Conservation (phyloP, 352 stramenopile species). For the Globisporangium nodosum region DNA sequence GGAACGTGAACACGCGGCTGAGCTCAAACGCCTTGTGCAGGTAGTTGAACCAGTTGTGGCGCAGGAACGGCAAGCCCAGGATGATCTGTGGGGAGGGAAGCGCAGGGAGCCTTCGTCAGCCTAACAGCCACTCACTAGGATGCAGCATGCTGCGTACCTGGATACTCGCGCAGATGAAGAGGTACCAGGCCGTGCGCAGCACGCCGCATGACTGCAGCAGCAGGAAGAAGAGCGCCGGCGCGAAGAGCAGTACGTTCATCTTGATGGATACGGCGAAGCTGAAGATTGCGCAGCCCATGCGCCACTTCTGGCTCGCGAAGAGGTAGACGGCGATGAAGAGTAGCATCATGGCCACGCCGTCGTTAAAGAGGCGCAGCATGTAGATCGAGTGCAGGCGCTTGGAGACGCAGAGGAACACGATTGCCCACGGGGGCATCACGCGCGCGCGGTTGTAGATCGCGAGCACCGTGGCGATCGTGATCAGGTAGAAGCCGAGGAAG, state of each 20-base stretch:
- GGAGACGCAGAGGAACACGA: slow-evolving; percentile 89
- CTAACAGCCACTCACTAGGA: background rate
- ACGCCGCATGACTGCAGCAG: slow-evolving; percentile 90
- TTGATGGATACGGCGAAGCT: slow-evolving; percentile 97
- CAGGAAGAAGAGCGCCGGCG: slow-evolving; percentile 94
- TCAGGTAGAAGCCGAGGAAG: slow-evolving; percentile 94
- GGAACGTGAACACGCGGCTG: slow-evolving; percentile 96
- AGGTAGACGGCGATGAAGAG: slow-evolving; percentile 92
- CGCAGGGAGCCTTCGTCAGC: background rate
- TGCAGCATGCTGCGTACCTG: slow-evolving; percentile 30
- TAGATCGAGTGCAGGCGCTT: slow-evolving; percentile 98
- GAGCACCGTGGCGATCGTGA: slow-evolving; percentile 85
- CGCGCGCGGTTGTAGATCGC: slow-evolving; percentile 83
- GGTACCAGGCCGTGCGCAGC: slow-evolving; percentile 71
- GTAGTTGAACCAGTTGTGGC: slow-evolving; percentile 93
- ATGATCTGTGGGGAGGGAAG: slow-evolving; percentile 41
- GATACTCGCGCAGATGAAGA: slow-evolving; percentile 90
- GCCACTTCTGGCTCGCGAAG: slow-evolving; percentile 78
- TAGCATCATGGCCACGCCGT: slow-evolving; percentile 95
- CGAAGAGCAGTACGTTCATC: slow-evolving; percentile 99
- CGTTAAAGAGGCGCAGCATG: slow-evolving; percentile 98
- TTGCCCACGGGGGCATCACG: slow-evolving; percentile 81
- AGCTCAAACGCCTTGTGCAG: slow-evolving; percentile 97
- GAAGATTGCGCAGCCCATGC: slow-evolving; percentile 91
- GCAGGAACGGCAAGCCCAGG: slow-evolving; percentile 93